Evolutionary conservation across 441 rosid species (phyloP).

Genomic region (Melastoma candidum): DNA sequence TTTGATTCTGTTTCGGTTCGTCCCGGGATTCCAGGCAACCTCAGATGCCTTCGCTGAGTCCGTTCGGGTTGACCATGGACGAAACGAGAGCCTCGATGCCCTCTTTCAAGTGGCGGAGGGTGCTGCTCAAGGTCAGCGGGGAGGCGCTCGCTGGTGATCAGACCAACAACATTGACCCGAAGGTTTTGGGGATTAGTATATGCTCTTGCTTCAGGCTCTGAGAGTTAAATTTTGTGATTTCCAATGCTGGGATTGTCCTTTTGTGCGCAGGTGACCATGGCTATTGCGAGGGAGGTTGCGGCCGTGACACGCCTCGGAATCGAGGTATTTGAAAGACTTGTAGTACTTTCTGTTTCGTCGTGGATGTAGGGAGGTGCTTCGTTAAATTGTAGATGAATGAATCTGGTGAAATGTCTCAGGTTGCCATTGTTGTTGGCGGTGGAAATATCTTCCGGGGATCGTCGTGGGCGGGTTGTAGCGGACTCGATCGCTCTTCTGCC

Average conservation of each 20-base stretch:
- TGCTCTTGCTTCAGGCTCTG: not conserved
- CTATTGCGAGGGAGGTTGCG: slow-evolving; percentile 93
- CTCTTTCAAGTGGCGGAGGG: slow-evolving; percentile 77
- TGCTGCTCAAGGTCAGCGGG: slow-evolving; percentile 90
- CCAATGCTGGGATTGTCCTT: slow-evolving; percentile 12
- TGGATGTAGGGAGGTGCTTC: not conserved
- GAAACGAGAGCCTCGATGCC: slow-evolving; percentile 31
- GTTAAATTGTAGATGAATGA: not conserved
- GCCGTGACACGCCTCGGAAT: slow-evolving; percentile 79
- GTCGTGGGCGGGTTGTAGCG: slow-evolving; percentile 86
- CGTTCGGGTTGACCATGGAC: slow-evolving; percentile 38
- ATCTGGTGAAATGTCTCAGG: slow-evolving; percentile 30
- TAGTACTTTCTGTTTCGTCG: too few species aligned
- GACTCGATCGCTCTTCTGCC: slow-evolving; percentile 93
- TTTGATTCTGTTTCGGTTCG: too few species aligned
- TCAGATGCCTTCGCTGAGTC: slow-evolving; percentile 42
- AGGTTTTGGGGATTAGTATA: slow-evolving; percentile 28
- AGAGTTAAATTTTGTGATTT: not conserved
- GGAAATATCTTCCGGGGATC: slow-evolving; percentile 92
- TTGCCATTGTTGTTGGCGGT: slow-evolving; percentile 93
- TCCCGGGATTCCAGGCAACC: slow-evolving; percentile 18
- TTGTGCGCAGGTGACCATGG: slow-evolving; percentile 63
- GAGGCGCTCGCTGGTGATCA: slow-evolving; percentile 95
- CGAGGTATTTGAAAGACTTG: slow-evolving; percentile 35
- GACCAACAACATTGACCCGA: slow-evolving; percentile 74